Conservation (phyloP, 2,329 filamentous ascomycete species). For the Erysiphe pulchra region DNA sequence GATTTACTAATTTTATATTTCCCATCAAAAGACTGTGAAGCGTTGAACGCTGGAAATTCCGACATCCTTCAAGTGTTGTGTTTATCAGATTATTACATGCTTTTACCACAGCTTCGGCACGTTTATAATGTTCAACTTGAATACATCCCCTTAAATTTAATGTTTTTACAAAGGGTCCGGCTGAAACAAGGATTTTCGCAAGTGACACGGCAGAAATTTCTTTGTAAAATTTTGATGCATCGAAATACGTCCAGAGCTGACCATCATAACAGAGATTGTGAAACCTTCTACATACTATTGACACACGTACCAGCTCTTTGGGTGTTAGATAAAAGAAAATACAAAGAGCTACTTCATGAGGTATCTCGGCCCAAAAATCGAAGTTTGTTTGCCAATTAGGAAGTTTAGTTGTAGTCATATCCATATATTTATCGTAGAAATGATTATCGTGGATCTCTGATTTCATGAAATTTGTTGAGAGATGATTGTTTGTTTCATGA, state of each 20-base stretch:
- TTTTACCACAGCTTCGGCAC: slow-evolving; percentile 50
- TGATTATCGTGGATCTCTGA: too few species aligned
- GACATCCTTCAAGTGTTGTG: slow-evolving; percentile 71
- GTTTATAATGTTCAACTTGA: slow-evolving; percentile 63
- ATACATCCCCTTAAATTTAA: slow-evolving; percentile 80
- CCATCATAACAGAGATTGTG: slow-evolving; percentile 76
- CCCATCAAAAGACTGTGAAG: slow-evolving; percentile 49
- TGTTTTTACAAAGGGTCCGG: slow-evolving; percentile 74
- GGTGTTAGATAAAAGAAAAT: slow-evolving; percentile 55
- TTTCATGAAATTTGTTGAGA: too few species aligned
- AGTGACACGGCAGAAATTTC: slow-evolving; percentile 67
- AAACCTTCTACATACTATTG: slow-evolving; percentile 54
- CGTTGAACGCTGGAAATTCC: slow-evolving; percentile 54
- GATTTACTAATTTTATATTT: slow-evolving; percentile 53
- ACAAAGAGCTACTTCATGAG: slow-evolving; percentile 55
- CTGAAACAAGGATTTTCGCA: slow-evolving; percentile 58
- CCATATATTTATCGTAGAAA: too few species aligned
- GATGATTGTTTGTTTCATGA: too few species aligned
- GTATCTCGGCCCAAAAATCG: slow-evolving; percentile 60
- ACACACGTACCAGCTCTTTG: slow-evolving; percentile 56
- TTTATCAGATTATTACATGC: slow-evolving; percentile 70
- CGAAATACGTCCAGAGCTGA: slow-evolving; percentile 70
- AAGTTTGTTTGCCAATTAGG: slow-evolving; percentile 16
- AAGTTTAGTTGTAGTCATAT: too few species aligned
- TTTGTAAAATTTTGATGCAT: slow-evolving; percentile 66